phyloP scores from a whole-genome alignment of 345 rosid genomes.

The Eucalyptus regnans region DNA sequence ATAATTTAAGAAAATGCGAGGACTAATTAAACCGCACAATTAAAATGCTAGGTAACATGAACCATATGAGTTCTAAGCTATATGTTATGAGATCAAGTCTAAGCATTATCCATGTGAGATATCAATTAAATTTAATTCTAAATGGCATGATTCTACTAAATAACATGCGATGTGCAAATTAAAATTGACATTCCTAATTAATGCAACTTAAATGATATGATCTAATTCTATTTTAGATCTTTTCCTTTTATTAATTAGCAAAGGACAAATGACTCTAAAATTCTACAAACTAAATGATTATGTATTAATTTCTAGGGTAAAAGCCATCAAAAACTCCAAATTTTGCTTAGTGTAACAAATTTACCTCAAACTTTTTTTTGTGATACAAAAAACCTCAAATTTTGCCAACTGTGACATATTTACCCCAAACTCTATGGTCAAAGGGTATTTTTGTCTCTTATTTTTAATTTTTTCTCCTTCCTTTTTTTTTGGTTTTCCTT shows the following conservation, averaged over 20 bases:
- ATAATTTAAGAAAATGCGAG: background rate
- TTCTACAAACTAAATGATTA: background rate
- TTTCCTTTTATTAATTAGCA: background rate
- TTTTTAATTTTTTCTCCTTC: too few species aligned
- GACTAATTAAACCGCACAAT: background rate
- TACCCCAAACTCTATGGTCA: too few species aligned
- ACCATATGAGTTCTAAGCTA: background rate
- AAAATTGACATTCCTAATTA: background rate
- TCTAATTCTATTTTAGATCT: background rate
- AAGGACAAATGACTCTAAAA: background rate
- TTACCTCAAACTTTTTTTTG: rapidly evolving
- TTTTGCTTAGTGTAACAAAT: rapidly evolving
- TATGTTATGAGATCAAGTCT: background rate
- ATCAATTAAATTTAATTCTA: background rate
- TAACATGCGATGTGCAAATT: background rate
- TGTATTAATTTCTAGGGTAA: background rate
- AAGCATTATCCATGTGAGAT: background rate
- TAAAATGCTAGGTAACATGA: background rate
- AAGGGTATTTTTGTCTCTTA: too few species aligned
- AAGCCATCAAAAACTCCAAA: too few species aligned
- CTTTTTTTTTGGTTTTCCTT: too few species aligned
- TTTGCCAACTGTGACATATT: too few species aligned
- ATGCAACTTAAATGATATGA: background rate
- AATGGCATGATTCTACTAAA: background rate
- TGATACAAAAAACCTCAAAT: too few species aligned